Base-by-base conservation (phyloP, 306 rosid species). In the Trichosanthes truncata region DNA sequence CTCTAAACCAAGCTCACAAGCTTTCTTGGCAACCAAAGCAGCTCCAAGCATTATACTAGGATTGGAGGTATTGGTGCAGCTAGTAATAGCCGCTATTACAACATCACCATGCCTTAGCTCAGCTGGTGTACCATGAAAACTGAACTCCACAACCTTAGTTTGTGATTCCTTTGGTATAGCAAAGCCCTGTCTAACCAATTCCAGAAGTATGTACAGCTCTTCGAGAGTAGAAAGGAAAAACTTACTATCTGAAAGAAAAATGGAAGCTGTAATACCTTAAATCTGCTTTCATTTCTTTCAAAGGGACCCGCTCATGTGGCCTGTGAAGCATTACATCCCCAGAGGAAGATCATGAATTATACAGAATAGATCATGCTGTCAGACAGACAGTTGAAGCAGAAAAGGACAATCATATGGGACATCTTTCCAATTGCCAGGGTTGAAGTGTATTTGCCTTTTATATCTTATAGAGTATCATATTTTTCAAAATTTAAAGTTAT, bases 21-120 rank as follows among this genome's bases (percentile, higher is more conserved):
- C 98, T 89, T 93, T 93, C 88, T 93, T 93, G 20, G 97, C 98
- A 89, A 90, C 97, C 89, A 93, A 89, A 84, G 97, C 98, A 84
- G 94, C 94, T 79, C 93, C 97, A 81, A 93, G 96, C 97, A 92
- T 93, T 67, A 92, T 97, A 80, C 94, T 89, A 26, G 97, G 98
- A 84, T 93, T 93, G 76, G 97, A 93, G 84, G 96, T 92, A 82
- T 93, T 93, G 41, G 98, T 91, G 86, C 98, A 93, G 81, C 98
- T 93, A 85, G 98, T 91, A 86, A 93, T 93, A 49, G 96, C 97
- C 79, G 98, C 98, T 38, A 91, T 91, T 33, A 90, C 98, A 68
- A 90, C 96, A 87, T 90, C 97, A 41, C 96, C 98, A 43, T 93
- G 98, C 87, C 88, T 88, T 80, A 92, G 94, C 81, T 92, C 88